Conservation (phyloP, 305 asterid species). For the Fraxinus ornus region DNA sequence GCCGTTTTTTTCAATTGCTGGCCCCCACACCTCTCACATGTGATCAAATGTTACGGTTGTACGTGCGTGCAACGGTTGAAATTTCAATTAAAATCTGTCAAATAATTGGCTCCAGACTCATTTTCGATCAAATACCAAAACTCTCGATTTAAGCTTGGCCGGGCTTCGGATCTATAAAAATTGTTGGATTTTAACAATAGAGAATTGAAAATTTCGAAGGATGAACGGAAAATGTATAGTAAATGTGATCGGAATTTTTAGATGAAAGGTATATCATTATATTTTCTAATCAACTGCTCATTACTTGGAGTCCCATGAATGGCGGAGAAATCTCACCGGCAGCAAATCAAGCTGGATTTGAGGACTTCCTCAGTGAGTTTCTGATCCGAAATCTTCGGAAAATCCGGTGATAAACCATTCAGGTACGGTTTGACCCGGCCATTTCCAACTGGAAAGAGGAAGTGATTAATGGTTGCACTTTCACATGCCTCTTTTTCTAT, state of each 20-base stretch:
- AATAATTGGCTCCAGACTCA: no score
- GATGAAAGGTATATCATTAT: not conserved
- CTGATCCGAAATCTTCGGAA: not conserved
- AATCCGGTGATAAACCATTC: not conserved
- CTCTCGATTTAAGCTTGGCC: not conserved
- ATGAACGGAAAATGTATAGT: not conserved
- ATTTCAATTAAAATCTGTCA: no score
- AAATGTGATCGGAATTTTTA: no score
- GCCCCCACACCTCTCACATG: no score
- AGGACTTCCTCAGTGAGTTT: not conserved
- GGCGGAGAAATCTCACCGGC: not conserved
- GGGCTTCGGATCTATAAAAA: not conserved
- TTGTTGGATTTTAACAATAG: not conserved
- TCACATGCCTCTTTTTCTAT: not conserved
- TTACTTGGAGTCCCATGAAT: not conserved
- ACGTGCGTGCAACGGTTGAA: no score
- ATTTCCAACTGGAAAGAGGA: not conserved
- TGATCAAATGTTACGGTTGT: no score
- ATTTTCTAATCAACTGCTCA: no score
- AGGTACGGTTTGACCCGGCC: not conserved
- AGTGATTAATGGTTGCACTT: not conserved
- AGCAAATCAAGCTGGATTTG: not conserved
- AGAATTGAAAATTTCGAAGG: not conserved
- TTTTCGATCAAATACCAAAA: conserved; percentile 6
- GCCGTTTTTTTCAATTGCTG: no score